A percentile compares a stretch with the other conserved stretches of the same genome.
Evolutionary conservation across 352 stramenopile genomes (phyloP).

Genomic region (Saprolegnia parasitica): DNA sequence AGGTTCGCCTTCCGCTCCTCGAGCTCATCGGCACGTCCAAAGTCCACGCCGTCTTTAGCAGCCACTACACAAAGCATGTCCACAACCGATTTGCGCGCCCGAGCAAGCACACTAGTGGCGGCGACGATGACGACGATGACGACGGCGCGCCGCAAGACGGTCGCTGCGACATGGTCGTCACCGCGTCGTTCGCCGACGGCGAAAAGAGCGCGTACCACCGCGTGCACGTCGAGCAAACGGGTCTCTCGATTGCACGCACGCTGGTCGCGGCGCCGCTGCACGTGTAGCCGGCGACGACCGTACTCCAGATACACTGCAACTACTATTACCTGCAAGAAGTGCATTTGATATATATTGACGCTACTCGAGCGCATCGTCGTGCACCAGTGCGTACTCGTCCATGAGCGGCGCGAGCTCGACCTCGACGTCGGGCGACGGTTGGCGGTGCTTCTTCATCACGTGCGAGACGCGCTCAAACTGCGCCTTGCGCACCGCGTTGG

Average conservation of each 20-base stretch:
- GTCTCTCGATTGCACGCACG: constrained; percentile 5
- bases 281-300: too few species aligned
- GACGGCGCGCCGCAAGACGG: background rate
- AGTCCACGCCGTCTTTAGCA: constrained; percentile 21
- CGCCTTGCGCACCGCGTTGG: constrained; percentile 19
- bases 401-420: constrained; percentile 18
- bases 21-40: constrained; percentile 18
- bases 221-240: constrained; percentile 26
- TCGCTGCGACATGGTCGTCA: constrained; percentile 11
- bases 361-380: constrained; percentile 20
- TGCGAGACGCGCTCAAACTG: constrained; percentile 26
- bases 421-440: constrained; percentile 10
- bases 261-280: background rate
- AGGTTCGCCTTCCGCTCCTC: constrained; percentile 17
- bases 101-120: background rate
- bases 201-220: constrained; percentile 3
- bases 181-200: constrained; percentile 6
- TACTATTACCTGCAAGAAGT: too few species aligned
- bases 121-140: constrained; percentile 6
- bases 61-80: background rate
- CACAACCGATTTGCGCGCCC: constrained; percentile 2
- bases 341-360: too few species aligned
- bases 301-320: too few species aligned
- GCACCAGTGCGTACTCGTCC: background rate
- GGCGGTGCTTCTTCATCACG: constrained; percentile 22